Evolutionary conservation across 176 grass and related monocot species (phyloP), one percentile per base, ranked within the genome.

Genomic region (Carex parvula): DNA sequence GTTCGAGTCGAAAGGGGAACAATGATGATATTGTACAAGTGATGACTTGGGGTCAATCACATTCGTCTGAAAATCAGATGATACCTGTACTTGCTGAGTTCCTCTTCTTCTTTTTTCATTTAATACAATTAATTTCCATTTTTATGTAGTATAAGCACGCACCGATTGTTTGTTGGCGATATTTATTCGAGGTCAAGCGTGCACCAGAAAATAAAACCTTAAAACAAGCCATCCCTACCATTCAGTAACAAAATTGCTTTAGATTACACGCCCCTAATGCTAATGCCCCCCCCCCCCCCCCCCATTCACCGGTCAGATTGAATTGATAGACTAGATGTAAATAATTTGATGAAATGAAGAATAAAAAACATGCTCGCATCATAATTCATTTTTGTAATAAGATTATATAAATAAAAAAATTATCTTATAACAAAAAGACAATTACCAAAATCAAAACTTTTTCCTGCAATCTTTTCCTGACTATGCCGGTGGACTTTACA

Each of bases 1-100:
- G 82, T 88, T 81, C 83, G 75, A 85, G 41, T 75, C 62, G 6
- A 26, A 0, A 8, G 6, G 16, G 67, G 35, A 44, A 10, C 67
- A 9, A 42, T 70, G 67, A 70, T 6, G 67, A 70, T 8, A 20
- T 42, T 70, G 67, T 37, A 44, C 17, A 0, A 17, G 66, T 70
- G 67, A 42, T 70, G 67, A 70, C 66, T 68, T 39, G 65, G 33
- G 66, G 66, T 70, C 33, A 9, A 70, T 70, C 33, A 70, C 66
- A 41, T 4, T 3, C 15, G 6, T 41, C 33, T 70, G 65, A 68
- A 1, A 4, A 41, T 69, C 65, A 69, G 65, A 69, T 18, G 66
- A 70, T 35, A 70, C 29, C 2, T 41, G 66, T 35, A 17, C 13
- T 68, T 8, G 39, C 66, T 41, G 66, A 70, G 33, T 32, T 2